phyloP scores from a whole-genome alignment of 371 early-diverging fungal genomes.

The Catenaria anguillulae region DNA sequence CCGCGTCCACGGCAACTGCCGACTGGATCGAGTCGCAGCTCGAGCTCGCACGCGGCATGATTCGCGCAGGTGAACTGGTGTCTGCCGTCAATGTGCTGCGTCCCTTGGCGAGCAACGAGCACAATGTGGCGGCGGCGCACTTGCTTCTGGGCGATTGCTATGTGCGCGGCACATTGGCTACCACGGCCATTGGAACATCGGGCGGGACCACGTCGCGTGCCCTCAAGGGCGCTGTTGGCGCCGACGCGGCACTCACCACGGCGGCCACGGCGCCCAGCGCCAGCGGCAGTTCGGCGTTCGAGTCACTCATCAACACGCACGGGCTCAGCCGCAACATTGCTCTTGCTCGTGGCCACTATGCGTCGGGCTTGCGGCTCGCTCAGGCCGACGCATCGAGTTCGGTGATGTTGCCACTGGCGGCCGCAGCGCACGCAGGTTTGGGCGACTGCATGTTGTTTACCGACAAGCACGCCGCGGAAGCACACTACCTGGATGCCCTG shows the following conservation, averaged over 20 bases:
- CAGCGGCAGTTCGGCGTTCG: no score
- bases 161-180: not conserved
- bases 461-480: not conserved
- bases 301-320: no score
- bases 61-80: not conserved
- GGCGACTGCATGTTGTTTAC: not conserved
- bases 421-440: not conserved
- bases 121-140: not conserved
- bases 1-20: not conserved
- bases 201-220: no score
- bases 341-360: not conserved
- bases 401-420: not conserved
- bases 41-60: not conserved
- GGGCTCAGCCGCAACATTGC: not conserved
- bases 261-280: no score
- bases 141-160: not conserved
- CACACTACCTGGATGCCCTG: not conserved
- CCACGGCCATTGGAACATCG: no score
- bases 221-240: no score
- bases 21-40: not conserved
- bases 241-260: no score
- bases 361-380: not conserved
- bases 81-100: not conserved
- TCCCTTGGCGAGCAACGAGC: not conserved
- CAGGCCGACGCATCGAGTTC: no score